Evolutionary conservation across 108 stramenopile species (phyloP).

Genomic region (Cyclotella sp.): DNA sequence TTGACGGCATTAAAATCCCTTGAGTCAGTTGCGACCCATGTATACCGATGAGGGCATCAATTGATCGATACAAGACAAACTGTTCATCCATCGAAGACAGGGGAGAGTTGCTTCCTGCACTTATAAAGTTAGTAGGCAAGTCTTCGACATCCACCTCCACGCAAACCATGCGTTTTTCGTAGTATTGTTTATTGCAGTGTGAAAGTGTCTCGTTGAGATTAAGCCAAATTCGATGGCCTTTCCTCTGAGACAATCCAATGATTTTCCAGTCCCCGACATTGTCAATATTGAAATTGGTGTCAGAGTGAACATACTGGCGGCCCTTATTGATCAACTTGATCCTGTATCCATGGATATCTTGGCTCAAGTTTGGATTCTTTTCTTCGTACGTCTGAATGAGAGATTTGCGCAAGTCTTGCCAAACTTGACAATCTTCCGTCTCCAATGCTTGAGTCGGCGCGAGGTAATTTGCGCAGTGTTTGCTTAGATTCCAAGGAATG

Average conservation of each 20-base stretch:
- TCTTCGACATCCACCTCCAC: constrained; percentile 45
- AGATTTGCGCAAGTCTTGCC: constrained; percentile 24
- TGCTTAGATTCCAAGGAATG: not conserved
- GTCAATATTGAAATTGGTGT: not conserved
- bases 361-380: constrained; percentile 22
- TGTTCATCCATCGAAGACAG: constrained; percentile 28
- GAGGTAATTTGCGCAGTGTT: constrained; percentile 4
- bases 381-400: constrained; percentile 8
- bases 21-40: constrained; percentile 56
- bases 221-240: constrained; percentile 25
- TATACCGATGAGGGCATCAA: constrained; percentile 50
- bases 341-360: constrained; percentile 23
- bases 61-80: constrained; percentile 33
- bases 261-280: constrained; percentile 22
- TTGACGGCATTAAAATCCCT: constrained; percentile 39
- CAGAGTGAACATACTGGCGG: not conserved
- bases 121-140: constrained; percentile 21
- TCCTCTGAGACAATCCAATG: constrained; percentile 31
- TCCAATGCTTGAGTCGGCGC: not conserved
- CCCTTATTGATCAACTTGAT: constrained; percentile 8
- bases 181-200: constrained; percentile 16
- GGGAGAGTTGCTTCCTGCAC: constrained; percentile 6
- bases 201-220: constrained; percentile 21
- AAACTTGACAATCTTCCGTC: constrained; percentile 19
- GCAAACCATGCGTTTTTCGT: constrained; percentile 28